A percentile compares a stretch with the other conserved stretches of the same genome.
Conservation (phyloP, 2,329 filamentous ascomycete genomes). For the Botryotinia convoluta region DNA sequence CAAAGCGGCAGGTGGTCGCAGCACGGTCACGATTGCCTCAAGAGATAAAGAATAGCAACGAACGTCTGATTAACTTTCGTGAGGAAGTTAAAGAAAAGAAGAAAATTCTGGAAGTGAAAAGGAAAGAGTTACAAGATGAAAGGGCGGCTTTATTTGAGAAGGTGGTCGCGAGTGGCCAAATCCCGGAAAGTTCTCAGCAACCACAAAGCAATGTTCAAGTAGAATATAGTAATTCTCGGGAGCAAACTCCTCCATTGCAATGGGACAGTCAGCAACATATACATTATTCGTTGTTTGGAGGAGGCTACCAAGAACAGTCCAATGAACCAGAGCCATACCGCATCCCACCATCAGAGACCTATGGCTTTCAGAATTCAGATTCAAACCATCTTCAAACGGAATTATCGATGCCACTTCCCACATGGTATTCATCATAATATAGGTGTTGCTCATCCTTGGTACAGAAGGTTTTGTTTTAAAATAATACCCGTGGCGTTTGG, state of each 20-base stretch:
- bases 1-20: slow-evolving; percentile 21
- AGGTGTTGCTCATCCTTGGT: not conserved
- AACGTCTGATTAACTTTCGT: not conserved
- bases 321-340: not conserved
- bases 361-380: not conserved
- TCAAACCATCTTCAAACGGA: not conserved
- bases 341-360: slow-evolving; percentile 4
- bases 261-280: slow-evolving; percentile 9
- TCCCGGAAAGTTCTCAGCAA: not conserved
- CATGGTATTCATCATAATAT: not conserved
- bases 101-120: not conserved
- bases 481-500: not conserved
- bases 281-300: slow-evolving; percentile 14
- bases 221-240: not conserved
- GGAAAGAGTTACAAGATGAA: slow-evolving; percentile 13
- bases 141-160: slow-evolving; percentile 1
- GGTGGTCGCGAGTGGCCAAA: not conserved
- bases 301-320: not conserved
- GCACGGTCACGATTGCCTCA: slow-evolving; percentile 7
- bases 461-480: no score
- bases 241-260: not conserved
- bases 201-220: not conserved
- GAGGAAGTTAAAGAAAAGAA: slow-evolving; percentile 1
- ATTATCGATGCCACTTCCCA: slow-evolving; percentile 5
- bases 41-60: not conserved